Conservation (phyloP, 306 rosid species). For the Vicia villosa region DNA sequence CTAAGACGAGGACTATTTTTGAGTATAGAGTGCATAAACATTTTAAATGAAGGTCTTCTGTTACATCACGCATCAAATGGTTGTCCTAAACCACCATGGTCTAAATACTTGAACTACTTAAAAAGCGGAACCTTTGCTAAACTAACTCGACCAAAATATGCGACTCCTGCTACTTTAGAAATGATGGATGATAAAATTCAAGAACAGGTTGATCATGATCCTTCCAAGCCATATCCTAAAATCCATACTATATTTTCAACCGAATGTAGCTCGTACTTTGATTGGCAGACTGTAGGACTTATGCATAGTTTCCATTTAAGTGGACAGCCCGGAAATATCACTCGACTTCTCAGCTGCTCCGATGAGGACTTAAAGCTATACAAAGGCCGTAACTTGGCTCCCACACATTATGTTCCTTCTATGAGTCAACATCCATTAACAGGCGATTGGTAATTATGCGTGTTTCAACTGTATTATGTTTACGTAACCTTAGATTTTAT, state of each 20-base stretch:
- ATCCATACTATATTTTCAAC: slow-evolving; percentile 41
- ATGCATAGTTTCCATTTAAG: slow-evolving; percentile 38
- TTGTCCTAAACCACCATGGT: slow-evolving; percentile 42
- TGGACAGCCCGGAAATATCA: slow-evolving; percentile 44
- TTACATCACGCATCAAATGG: slow-evolving; percentile 35
- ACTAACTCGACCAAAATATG: slow-evolving; percentile 34
- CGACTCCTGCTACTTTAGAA: slow-evolving; percentile 39
- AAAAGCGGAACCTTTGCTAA: slow-evolving; percentile 39
- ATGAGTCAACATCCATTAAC: slow-evolving; percentile 43
- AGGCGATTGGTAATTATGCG: slow-evolving; percentile 40
- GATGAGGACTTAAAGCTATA: slow-evolving; percentile 37
- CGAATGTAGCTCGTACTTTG: slow-evolving; percentile 39
- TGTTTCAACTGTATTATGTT: slow-evolving; percentile 21
- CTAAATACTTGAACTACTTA: slow-evolving; percentile 39
- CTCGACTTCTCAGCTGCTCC: slow-evolving; percentile 45
- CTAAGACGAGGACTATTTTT: slow-evolving; percentile 34
- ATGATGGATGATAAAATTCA: slow-evolving; percentile 24
- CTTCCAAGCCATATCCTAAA: slow-evolving; percentile 26
- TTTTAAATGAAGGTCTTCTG: slow-evolving; percentile 39
- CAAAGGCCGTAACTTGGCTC: slow-evolving; percentile 42
- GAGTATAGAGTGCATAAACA: slow-evolving; percentile 42
- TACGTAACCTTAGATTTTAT: too few species aligned
- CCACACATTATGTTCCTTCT: slow-evolving; percentile 42
- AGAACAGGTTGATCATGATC: slow-evolving; percentile 22
- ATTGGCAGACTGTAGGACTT: slow-evolving; percentile 45